These are phyloP conservation scores for Copromyces sp. DNA, from an alignment of 495 filamentous ascomycete genomes.

Conservation along the genomic window DNA sequence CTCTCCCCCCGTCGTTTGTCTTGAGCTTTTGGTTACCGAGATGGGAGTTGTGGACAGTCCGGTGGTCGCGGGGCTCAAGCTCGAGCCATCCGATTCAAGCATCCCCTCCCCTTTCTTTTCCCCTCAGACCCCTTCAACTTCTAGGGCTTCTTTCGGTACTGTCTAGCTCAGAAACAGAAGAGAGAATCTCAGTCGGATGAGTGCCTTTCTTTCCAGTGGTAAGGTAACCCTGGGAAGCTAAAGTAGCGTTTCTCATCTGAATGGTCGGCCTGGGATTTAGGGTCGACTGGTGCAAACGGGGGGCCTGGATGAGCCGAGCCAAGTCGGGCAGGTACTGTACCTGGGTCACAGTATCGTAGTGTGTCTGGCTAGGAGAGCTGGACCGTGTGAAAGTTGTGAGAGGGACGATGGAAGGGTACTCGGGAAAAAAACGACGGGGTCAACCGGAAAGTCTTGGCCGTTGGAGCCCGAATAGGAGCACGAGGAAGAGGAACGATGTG, in stretches of 20 bases:
- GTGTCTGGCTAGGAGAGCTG: neutral
- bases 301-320: slow-evolving; percentile 9
- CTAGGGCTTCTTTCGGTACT: neutral
- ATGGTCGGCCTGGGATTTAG: neutral
- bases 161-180: neutral
- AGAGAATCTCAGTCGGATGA: neutral
- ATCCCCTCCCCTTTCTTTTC: neutral
- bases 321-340: slow-evolving; percentile 6
- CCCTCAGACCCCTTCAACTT: neutral
- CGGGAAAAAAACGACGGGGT: neutral
- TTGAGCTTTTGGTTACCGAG: neutral
- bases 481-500: neutral
- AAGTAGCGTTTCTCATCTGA: neutral
- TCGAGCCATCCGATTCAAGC: neutral
- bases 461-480: neutral
- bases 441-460: neutral
- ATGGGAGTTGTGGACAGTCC: neutral
- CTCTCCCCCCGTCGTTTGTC: neutral
- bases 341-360: neutral
- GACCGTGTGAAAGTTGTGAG: neutral
- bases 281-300: neutral
- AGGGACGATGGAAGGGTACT: neutral
- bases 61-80: neutral
- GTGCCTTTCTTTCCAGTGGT: neutral
- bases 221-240: neutral